Evolutionary conservation across 768 basidiomycete genomes (phyloP).

Genomic region (Mycena vitilis): DNA sequence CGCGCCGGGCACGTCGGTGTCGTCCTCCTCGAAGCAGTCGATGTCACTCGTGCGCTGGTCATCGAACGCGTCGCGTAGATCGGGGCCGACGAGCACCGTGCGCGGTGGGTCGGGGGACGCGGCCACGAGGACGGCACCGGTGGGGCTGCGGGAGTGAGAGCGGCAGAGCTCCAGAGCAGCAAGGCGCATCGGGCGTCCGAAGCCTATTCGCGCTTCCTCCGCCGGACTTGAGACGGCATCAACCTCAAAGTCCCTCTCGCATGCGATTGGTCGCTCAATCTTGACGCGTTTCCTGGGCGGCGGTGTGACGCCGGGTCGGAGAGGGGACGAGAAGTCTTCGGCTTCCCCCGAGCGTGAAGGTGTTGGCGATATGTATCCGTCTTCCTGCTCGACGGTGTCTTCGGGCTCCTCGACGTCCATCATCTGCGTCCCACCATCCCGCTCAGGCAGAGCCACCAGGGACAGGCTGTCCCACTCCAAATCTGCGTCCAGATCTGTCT

Average conservation of each 20-base stretch:
- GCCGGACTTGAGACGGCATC: constrained; percentile 66
- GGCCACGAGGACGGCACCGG: constrained; percentile 20
- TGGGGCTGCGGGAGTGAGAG: constrained; percentile 11
- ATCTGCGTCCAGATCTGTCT: constrained; percentile 32
- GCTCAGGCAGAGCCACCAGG: constrained; percentile 49
- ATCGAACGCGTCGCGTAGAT: constrained; percentile 58
- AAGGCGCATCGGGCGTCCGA: constrained; percentile 9
- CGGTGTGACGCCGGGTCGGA: constrained; percentile 43
- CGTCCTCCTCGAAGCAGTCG: constrained; percentile 50
- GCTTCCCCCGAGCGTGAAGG: constrained; percentile 66
- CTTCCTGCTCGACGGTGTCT: constrained; percentile 75
- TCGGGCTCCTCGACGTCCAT: constrained; percentile 54
- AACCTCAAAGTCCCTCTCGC: constrained; percentile 60
- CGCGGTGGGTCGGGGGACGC: constrained; percentile 25
- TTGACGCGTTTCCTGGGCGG: constrained; percentile 34
- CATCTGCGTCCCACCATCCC: constrained; percentile 51
- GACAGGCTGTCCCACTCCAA: constrained; percentile 36
- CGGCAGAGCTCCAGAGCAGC: constrained; percentile 33
- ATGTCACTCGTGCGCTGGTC: constrained; percentile 60
- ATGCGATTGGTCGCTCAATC: constrained; percentile 28
- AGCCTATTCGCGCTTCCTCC: constrained; percentile 9
- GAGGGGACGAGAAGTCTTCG: constrained; percentile 77
- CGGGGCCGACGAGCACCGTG: constrained; percentile 47
- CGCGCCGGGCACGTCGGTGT: constrained; percentile 20
- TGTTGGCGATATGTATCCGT: constrained; percentile 84